These are phyloP conservation scores for Arbutus unedo DNA, from an alignment of 148 eudicot species.

Conservation along the genomic window DNA sequence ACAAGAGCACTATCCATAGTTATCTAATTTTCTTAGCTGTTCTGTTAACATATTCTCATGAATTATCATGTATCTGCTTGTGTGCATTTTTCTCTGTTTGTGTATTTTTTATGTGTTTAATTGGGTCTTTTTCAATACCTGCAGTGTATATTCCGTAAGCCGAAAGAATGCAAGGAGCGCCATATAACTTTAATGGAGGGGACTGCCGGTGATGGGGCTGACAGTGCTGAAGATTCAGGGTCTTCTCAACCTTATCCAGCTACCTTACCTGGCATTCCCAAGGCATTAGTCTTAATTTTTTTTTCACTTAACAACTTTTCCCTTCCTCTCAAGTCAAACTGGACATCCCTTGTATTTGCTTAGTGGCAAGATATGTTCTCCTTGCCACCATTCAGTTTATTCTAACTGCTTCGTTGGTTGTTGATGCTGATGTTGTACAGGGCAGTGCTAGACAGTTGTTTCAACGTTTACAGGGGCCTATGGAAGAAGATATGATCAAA, in stretches of 20 bases:
- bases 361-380: background rate
- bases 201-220: slow-evolving; percentile 88
- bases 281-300: slow-evolving; percentile 41
- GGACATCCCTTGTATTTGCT: background rate
- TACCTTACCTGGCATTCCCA: slow-evolving; percentile 95
- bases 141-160: slow-evolving; percentile 82
- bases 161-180: slow-evolving; percentile 90
- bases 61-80: background rate
- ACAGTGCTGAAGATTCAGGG: slow-evolving; percentile 95
- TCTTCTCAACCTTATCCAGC: slow-evolving; percentile 90
- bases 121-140: slow-evolving; percentile 1
- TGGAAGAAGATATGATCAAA: slow-evolving; percentile 84
- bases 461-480: slow-evolving; percentile 83
- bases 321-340: slow-evolving; percentile 1
- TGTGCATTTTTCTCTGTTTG: background rate
- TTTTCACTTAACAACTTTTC: background rate
- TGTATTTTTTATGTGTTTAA: background rate
- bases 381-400: background rate
- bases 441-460: slow-evolving; percentile 95
- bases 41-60: background rate
- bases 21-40: background rate
- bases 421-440: slow-evolving; percentile 36
- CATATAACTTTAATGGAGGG: slow-evolving; percentile 70
- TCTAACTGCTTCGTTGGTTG: slow-evolving; percentile 15
- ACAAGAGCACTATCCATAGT: too few species aligned